Evolutionary conservation across 495 filamentous ascomycete genomes (phyloP).

Genomic region (Aspergillus sclerotiicarbonarius): DNA sequence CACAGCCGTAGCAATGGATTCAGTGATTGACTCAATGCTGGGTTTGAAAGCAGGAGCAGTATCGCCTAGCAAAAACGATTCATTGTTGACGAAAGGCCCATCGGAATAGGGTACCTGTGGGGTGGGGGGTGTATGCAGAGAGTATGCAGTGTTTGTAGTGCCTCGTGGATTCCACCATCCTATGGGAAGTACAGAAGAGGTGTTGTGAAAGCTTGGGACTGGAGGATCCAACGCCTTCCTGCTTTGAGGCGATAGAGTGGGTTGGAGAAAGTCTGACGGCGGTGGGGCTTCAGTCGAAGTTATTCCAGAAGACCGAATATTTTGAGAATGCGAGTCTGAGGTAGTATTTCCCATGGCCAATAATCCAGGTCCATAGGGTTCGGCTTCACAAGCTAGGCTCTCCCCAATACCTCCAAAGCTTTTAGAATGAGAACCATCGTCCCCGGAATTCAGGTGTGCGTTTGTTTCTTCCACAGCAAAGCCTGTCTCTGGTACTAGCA

Average conservation of each 20-base stretch:
- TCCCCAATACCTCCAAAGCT: background rate
- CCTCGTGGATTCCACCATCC: constrained; percentile 1
- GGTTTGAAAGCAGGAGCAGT: background rate
- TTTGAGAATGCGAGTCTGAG: background rate
- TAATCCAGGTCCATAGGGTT: background rate
- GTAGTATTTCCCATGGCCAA: background rate
- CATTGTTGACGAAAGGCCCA: constrained; percentile 16
- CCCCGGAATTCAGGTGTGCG: background rate
- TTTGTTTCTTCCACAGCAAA: background rate
- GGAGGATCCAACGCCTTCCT: background rate
- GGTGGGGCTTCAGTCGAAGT: background rate
- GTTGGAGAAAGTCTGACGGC: background rate
- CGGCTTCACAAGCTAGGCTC: background rate
- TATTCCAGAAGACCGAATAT: background rate
- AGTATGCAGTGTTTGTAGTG: background rate
- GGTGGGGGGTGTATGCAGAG: background rate
- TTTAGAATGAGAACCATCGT: background rate
- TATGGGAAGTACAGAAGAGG: background rate
- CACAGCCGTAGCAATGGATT: background rate
- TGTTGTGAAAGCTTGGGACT: background rate
- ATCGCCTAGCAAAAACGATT: background rate
- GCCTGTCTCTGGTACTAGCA: background rate
- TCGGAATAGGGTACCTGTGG: constrained; percentile 12
- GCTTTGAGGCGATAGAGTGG: background rate
- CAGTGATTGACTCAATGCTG: background rate